Base-by-base conservation (phyloP, 1,284 basidiomycete species). In the Cryptococcus sp. region DNA sequence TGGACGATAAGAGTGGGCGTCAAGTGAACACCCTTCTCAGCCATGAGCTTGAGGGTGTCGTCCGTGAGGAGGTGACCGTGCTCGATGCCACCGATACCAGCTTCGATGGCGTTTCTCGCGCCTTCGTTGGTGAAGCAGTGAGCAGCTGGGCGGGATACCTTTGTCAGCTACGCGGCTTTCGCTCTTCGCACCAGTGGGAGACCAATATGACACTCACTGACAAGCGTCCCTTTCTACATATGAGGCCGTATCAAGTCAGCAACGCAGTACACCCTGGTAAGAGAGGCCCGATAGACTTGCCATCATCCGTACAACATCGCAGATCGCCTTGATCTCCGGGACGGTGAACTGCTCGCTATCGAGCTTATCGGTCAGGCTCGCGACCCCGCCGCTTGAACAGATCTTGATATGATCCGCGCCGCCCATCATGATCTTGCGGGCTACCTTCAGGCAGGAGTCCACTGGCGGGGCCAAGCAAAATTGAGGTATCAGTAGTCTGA, bases 1-100 rank as follows among this genome's bases (percentile, higher is more conserved):
- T 80, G 78, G 55, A 78, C 78, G 4, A 76, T 71, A 8, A 81
- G 68, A 0, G 81, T 82, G 4, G 81, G 81, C 0, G 80, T 81
- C 6, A 81, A 67, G 64, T 73, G 76, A 23, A 80, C 69, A 7
- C 72, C 75, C 48, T 73, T 75, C 46, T 73, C 65, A 2, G 77
- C 78, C 77, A 80, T 78, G 60, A 65, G 64, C 48, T 59, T 55
- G 38, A 68, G 62, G 11, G 71, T 73, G 35, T 63, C 63, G 18
- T 60, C 59, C 7, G 28, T 33, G 28, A 33, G 28, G 28, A 33
- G 28, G 28, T 33, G 28, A 8, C 81, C 81, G 53, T 82, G 81
- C 57, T 82, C 81, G 40, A 82, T 81, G 1, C 80, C 80, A 15
- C 62, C 54, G 11, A 69, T 62, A 35, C 67, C 68, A 12, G 43